Evolutionary conservation across 805 yeast genomes (phyloP), one percentile per base, ranked within the genome.

Genomic region (Ogataea ramenticola): DNA sequence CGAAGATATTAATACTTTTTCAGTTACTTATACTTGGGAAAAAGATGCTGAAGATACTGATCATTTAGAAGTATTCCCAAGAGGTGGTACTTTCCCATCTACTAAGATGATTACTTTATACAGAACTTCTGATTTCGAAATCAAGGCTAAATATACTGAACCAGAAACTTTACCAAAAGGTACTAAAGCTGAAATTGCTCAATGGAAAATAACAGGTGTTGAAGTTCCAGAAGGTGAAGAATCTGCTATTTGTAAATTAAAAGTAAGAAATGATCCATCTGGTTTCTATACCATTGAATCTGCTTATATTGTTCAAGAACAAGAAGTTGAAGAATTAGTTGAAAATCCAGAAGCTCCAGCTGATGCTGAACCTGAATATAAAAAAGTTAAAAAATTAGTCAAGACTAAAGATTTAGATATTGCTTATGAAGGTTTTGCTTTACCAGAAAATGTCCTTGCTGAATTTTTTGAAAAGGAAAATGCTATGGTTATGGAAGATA

Each of bases 21-120:
- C 96, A 26, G 96, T 93, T 53, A 84, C 97, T 35, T 93, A 88
- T 80, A 78, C 70, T 69, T 95, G 99, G 98, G 95, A 83, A 64
- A 79, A 90, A 64, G 86, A 86, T 66, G 90, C 79, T 46, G 98
- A 87, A 67, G 98, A 89, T 61, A 84, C 86, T 48, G 86, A 78
- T 62, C 89, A 86, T 64, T 75, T 93, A 67, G 98, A 93, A 72
- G 99, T 93, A 44, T 93, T 93, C 95, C 95, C 96, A 62, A 77
- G 77, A 58, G 96, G 96, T 48, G 90, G 95, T 47, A 62, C 78
- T 43, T 88, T 79, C 86, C 99, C 99, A 71, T 79, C 93, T 49
- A 89, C 98, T 54, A 93, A 93, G 77, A 80, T 89, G 64, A 86
- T 93, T 65, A 91, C 99, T 47, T 75, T 93, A 64, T 89, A 81